phyloP scores from a whole-genome alignment of 495 filamentous ascomycete species.

The Mytilinidion resinicola region DNA sequence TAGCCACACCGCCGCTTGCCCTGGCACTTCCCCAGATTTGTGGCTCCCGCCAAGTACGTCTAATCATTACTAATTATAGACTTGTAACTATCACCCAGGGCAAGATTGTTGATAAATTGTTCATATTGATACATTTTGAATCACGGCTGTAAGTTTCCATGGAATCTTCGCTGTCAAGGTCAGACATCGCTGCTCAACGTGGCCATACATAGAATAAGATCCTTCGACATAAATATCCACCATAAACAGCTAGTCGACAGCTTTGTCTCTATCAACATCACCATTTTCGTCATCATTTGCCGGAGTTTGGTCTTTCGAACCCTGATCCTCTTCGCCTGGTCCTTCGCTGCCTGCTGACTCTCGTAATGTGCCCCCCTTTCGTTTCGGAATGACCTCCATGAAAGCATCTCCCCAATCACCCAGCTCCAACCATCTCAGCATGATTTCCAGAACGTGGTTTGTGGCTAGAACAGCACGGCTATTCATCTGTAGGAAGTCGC shows the following conservation, averaged over 20 bases:
- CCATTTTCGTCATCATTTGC: too few species aligned
- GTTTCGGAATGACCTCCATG: slow-evolving; percentile 71
- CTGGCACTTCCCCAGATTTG: not conserved
- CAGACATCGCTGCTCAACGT: too few species aligned
- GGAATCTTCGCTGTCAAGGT: too few species aligned
- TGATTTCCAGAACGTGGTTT: slow-evolving; percentile 95
- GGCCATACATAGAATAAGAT: too few species aligned
- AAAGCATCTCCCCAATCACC: slow-evolving; percentile 91
- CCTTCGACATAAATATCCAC: too few species aligned
- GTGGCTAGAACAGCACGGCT: slow-evolving; percentile 77
- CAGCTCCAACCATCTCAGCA: slow-evolving; percentile 82
- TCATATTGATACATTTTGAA: too few species aligned
- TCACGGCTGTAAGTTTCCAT: too few species aligned
- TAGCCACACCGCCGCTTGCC: not conserved
- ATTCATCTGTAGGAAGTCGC: slow-evolving; percentile 83
- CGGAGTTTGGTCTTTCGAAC: too few species aligned
- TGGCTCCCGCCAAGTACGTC: not conserved
- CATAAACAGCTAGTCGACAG: too few species aligned
- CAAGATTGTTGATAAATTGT: too few species aligned
- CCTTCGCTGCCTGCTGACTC: slow-evolving; percentile 17
- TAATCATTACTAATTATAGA: slow-evolving; percentile 4
- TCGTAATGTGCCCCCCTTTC: slow-evolving; percentile 67
- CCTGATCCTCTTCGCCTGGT: not conserved
- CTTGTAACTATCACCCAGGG: too few species aligned
- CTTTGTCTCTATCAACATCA: too few species aligned